These are phyloP conservation scores for Botrytis aclada DNA, from an alignment of 2,329 filamentous ascomycete genomes.

Conservation along the genomic window DNA sequence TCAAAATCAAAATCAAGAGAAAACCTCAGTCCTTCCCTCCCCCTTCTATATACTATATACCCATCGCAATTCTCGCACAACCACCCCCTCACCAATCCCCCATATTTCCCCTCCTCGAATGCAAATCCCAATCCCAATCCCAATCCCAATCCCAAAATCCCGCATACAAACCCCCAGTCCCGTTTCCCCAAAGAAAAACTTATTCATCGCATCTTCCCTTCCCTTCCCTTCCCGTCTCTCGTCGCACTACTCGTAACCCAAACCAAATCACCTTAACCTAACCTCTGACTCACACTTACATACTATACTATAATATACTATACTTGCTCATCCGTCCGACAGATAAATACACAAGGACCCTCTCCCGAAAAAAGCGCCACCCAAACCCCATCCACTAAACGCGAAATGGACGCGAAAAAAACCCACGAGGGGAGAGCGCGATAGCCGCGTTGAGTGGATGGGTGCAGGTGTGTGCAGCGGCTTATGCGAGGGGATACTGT, in stretches of 20 bases:
- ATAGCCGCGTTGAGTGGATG: slow-evolving; percentile 18
- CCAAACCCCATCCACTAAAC: not conserved
- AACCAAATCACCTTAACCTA: no score
- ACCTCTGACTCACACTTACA: slow-evolving; percentile 17
- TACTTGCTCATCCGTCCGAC: no score
- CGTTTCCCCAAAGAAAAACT: no score
- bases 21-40: slow-evolving; percentile 11
- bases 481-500: not conserved
- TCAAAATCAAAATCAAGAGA: not conserved
- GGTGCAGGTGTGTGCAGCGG: not conserved
- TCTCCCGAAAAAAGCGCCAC: not conserved
- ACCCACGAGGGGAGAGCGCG: not conserved
- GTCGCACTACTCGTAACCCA: no score
- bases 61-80: not conserved
- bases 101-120: not conserved
- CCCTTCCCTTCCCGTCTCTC: not conserved
- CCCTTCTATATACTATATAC: not conserved
- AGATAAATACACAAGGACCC: no score
- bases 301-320: no score
- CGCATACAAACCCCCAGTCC: not conserved
- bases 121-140: not conserved
- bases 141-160: not conserved
- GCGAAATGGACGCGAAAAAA: slow-evolving; percentile 3
- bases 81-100: not conserved
- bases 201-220: not conserved